Base-by-base conservation (phyloP, 441 rosid genomes). In the Theobroma grandiflorum region DNA sequence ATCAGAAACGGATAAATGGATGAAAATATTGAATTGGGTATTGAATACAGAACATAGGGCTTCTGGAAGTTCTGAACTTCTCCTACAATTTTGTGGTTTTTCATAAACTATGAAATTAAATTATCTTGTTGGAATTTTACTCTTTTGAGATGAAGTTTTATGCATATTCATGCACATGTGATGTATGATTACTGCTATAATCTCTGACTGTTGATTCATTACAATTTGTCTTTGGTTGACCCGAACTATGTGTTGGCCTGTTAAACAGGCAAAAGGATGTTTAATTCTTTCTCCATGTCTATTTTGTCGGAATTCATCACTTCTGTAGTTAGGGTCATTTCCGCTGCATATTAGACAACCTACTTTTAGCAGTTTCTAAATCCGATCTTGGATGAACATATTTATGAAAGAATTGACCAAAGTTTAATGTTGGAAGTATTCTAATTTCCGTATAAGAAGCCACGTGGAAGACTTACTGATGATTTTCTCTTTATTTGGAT, bases 381-480 rank as follows among this genome's bases (percentile, higher is more conserved):
- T 73, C 4, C 8, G 40, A 58, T 55, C 40, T 20, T 37, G 37
- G 77, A 73, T 73, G 14, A 22, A 49, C 66, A 3, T 55, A 73
- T 57, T 73, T 73, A 40, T 74, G 14, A 53, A 57, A 74, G 53
- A 37, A 53, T 52, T 1, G 11, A 31, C 63, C 33, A 7, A 73
- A 40, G 38, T 40, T 22, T 52, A 52, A 31, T 72, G n/a, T 37
- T 40, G 18, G 52, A 40, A 58, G 37, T 57, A 57, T 40, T 57
- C 52, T 55, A 55, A 38, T 57, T 52, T 38, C 49, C 20, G 14
- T 38, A 53, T 73, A 73, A 57, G 77, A 73, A 58, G 77, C 35
- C 77, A 57, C 37, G 77, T 20, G 43, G 65, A 40, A 57, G 52
- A 57, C 6, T 57, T 57, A 43, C 50, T 4, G 14, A 73, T 57